Evolutionary conservation across 202 grass and related monocot genomes (phyloP).

Genomic region (Zoysia matrella): DNA sequence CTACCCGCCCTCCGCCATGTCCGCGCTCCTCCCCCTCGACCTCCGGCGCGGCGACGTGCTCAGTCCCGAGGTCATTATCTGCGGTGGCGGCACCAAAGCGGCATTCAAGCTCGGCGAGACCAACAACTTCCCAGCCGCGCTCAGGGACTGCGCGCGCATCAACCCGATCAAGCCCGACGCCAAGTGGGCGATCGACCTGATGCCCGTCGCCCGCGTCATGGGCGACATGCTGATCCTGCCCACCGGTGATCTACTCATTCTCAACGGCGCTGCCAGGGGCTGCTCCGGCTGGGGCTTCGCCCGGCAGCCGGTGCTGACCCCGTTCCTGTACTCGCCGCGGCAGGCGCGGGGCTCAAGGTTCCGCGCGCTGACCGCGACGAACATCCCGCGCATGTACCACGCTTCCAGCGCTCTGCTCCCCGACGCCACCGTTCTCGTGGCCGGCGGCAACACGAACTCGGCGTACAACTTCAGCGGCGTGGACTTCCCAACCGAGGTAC

Average conservation of each 20-base stretch:
- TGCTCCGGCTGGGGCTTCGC: constrained; percentile 62
- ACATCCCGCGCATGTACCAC: constrained; percentile 82
- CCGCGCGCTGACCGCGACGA: constrained; percentile 41
- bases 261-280: constrained; percentile 66
- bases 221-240: constrained; percentile 81
- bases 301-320: constrained; percentile 51
- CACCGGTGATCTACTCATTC: constrained; percentile 62
- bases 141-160: constrained; percentile 63
- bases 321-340: constrained; percentile 58
- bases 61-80: constrained; percentile 62
- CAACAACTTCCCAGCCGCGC: constrained; percentile 47
- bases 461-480: constrained; percentile 28
- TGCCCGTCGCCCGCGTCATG: constrained; percentile 64
- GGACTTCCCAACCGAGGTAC: constrained; percentile 78
- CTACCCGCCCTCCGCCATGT: constrained; percentile 80
- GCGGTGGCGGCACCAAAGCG: constrained; percentile 49
- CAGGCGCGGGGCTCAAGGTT: constrained; percentile 44
- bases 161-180: constrained; percentile 55
- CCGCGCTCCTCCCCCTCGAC: constrained; percentile 62
- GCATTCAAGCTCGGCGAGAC: constrained; percentile 51
- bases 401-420: constrained; percentile 74
- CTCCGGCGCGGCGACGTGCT: constrained; percentile 43
- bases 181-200: constrained; percentile 56
- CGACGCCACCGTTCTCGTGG: constrained; percentile 74
- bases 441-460: constrained; percentile 8